Base-by-base conservation (phyloP, 768 basidiomycete species). In the Rhodotorula paludigena region DNA sequence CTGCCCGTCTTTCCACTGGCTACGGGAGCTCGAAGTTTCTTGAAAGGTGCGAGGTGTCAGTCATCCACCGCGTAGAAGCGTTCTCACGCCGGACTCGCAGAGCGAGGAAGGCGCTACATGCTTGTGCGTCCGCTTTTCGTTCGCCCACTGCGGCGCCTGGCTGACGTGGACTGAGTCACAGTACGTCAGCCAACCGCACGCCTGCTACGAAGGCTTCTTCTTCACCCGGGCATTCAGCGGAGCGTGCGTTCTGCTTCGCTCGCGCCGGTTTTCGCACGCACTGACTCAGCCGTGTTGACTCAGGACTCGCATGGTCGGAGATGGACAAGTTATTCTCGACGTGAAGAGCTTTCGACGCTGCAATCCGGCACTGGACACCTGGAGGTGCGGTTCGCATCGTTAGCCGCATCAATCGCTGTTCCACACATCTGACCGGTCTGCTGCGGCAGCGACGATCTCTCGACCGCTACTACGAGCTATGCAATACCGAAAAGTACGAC, bases 161-260 rank as follows among this genome's bases (percentile, higher is more conserved):
- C 9, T 25, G 7, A 5, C 38, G 0, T 20, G 18, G n/a, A n/a
- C n/a, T n/a, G n/a, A n/a, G n/a, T n/a, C 7, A 9, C 51, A 53
- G 51, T 51, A 61, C 28, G 60, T 49, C 1, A 30, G 30, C 9
- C 41, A 44, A 21, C 25, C n/a, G 4, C 55, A 61, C 51, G 51
- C 51, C 23, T 25, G n/a, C 39, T 32, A 61, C 32, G 23, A 23
- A 11, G 60, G 60, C 38, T 53, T 61, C 41, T 53, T 61, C 60
- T 61, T 44, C 51, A 61, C 60, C 3, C 36, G 60, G 16, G 49
- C 60, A 1, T 61, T 61, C 51, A 52, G n/a, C 30, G 60, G 60
- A 15, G 51, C 49, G 59, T 51, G 28, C 14, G 59, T 49, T n/a
- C 2, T 60, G 6, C 9, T 14, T 39, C n/a, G 15, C 15, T 48